Percentiles rank a stretch among this genome's conserved stretches.
Evolutionary conservation across 192 early-diverging fungal species (phyloP).

Genomic region (Backusella liffmaniae): DNA sequence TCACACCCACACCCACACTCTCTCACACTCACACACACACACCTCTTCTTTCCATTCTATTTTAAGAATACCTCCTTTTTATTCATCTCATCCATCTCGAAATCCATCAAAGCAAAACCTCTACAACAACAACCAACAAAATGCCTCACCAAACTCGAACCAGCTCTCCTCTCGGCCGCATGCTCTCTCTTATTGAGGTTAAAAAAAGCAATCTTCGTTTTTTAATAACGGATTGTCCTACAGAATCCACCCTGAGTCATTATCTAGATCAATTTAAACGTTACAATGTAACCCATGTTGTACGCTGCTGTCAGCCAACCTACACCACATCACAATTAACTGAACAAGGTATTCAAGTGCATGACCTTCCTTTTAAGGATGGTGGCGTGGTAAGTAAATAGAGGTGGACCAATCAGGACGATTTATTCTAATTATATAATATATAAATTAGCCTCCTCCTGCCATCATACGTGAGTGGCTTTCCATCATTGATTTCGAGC

Average conservation of each 20-base stretch:
- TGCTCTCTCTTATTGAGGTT: conserved; percentile 63
- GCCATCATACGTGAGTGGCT: conserved; percentile 60
- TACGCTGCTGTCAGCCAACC: conserved; percentile 89
- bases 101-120: neutral
- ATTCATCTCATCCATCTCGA: too few species aligned
- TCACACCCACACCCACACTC: too few species aligned
- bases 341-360: conserved; percentile 68
- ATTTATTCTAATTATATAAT: neutral
- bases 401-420: neutral
- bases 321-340: conserved; percentile 64
- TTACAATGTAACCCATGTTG: conserved; percentile 80
- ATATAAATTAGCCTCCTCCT: conserved; percentile 40
- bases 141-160: conserved; percentile 12
- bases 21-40: neutral
- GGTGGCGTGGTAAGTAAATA: conserved; percentile 68
- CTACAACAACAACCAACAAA: neutral
- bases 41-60: neutral
- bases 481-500: conserved; percentile 52
- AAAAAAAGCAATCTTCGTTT: conserved; percentile 66
- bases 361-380: conserved; percentile 89
- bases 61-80: neutral
- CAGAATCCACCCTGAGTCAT: conserved; percentile 70
- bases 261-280: conserved; percentile 74
- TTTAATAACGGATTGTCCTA: conserved; percentile 92
- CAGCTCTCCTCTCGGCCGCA: conserved; percentile 53